Base-by-base conservation (phyloP, 495 filamentous ascomycete species). In the Chaetomium tenue region DNA sequence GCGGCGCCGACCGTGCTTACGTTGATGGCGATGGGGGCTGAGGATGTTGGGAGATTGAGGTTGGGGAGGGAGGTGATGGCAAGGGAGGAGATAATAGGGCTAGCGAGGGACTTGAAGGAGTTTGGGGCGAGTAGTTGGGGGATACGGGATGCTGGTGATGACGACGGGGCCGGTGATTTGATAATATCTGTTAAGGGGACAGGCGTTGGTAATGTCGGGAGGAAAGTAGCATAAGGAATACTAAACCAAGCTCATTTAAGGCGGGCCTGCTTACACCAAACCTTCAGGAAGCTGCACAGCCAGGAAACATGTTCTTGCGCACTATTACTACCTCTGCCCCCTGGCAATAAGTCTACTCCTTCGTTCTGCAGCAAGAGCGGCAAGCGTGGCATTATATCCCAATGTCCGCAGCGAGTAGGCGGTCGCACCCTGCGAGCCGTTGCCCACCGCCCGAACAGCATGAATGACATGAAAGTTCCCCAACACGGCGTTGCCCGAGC, bases 21-120 rank as follows among this genome's bases (percentile, higher is more conserved):
- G 28, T 80, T 98, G 46, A 99, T 99, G 95, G 92, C 91, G 33
- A 97, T 99, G 94, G 93, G 95, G 3, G 82, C 81, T 42, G 86
- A 88, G 66, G 85, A 87, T 64, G 83, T 84, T 9, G 83, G 84
- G 20, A 72, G 83, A 66, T 69, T 84, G 47, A 75, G 82, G 58
- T 61, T 90, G 47, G 87, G 86, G n/a, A 87, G 86, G 63, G 89
- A 92, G 20, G 88, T 96, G 3, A 71, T 97, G 50, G 92, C 87
- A 4, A 87, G 84, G 25, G 91, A 96, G 71, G 86, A 89, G 66
- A 75, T 91, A 26, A 84, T 99, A 69, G 84, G 86, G 47, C 77
- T 95, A 44, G 91, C 87, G 15, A 84, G 95, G 67, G 95, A 98
- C 72, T 68, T 98, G 66, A 88, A 87, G 71, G 86, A 81, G 42